phyloP scores from a whole-genome alignment of 768 basidiomycete species.

The Kwoniella dendrophila region DNA sequence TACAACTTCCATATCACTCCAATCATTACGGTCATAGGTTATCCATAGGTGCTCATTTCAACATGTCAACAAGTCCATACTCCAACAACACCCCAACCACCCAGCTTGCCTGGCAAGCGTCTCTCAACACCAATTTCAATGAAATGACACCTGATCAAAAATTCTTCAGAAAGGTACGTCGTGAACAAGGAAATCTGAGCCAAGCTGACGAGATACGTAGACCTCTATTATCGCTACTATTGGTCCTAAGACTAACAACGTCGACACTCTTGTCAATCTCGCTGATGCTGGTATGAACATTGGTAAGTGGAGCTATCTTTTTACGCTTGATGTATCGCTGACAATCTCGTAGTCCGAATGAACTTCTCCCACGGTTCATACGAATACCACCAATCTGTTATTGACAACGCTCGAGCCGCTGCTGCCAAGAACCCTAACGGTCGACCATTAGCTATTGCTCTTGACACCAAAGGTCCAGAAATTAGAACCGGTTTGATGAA shows the following conservation, averaged over 20 bases:
- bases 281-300: conserved; percentile 94
- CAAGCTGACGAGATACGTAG: conserved; percentile 58
- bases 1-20: conserved; percentile 3
- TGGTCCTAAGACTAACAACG: conserved; percentile 94
- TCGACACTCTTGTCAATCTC: conserved; percentile 82
- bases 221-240: conserved; percentile 98
- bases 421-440: conserved; percentile 70
- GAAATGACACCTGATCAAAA: conserved; percentile 77
- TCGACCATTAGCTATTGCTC: conserved; percentile 93
- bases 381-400: conserved; percentile 97
- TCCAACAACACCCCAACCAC: conserved; percentile 40
- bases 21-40: not conserved
- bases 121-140: conserved; percentile 72
- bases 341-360: conserved; percentile 80
- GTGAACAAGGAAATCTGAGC: not conserved
- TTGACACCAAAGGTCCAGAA: conserved; percentile 99
- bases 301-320: conserved; percentile 63
- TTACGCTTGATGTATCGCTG: conserved; percentile 4
- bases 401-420: conserved; percentile 92
- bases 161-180: conserved; percentile 81
- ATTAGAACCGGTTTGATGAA: conserved; percentile 95
- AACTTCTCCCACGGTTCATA: conserved; percentile 99
- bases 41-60: conserved; percentile 4
- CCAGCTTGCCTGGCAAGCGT: conserved; percentile 91
- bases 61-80: conserved; percentile 17